Conservation (phyloP, 139 green algal genomes). For the Marvania coccoides region DNA sequence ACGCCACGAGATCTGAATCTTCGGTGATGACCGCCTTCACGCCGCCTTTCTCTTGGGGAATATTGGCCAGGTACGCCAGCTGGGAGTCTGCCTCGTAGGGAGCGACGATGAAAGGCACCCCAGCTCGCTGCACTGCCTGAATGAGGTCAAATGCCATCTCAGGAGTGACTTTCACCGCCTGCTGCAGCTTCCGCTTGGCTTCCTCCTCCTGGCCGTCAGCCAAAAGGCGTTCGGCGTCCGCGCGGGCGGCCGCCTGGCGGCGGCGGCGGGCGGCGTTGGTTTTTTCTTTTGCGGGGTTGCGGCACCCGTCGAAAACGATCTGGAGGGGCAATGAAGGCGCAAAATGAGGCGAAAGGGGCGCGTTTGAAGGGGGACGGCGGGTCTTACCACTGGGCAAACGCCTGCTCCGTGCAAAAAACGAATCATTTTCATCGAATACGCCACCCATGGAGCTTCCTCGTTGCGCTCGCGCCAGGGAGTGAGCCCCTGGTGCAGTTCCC, state of each 20-base stretch:
- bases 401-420: conserved; percentile 57
- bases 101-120: conserved; percentile 57
- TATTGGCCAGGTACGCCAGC: conserved; percentile 76
- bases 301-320: conserved; percentile 33
- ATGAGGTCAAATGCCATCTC: conserved; percentile 33
- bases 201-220: conserved; percentile 7
- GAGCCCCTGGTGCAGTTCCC: conserved; percentile 64
- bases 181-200: conserved; percentile 5
- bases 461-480: conserved; percentile 13
- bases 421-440: conserved; percentile 75
- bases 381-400: conserved; percentile 55
- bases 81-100: conserved; percentile 93
- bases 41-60: conserved; percentile 59
- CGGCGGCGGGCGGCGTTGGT: conserved; percentile 15
- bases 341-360: neutral
- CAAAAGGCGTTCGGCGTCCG: neutral
- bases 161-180: conserved; percentile 28
- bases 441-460: conserved; percentile 48
- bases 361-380: neutral
- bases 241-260: neutral
- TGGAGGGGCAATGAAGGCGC: neutral
- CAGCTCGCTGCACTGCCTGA: neutral
- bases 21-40: conserved; percentile 36
- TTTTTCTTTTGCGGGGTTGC: conserved; percentile 20
- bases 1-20: conserved; percentile 36